phyloP scores from a whole-genome alignment of 805 yeast species.

The Lachancea nothofagi region DNA sequence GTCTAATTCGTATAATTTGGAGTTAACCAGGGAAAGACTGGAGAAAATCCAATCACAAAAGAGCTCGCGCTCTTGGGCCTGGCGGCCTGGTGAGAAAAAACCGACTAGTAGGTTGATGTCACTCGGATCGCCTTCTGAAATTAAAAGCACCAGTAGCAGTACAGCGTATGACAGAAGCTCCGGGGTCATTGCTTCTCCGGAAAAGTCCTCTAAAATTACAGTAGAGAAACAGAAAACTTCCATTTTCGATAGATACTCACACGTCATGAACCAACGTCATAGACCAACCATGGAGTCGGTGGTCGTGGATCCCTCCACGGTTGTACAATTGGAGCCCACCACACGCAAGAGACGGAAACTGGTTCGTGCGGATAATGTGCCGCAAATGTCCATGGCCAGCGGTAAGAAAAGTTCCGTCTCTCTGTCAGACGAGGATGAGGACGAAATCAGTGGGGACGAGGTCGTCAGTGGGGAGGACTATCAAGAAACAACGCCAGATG shows the following conservation, averaged over 20 bases:
- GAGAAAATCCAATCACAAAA: slow-evolving; percentile 20
- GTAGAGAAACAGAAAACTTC: slow-evolving; percentile 34
- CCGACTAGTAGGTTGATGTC: slow-evolving; percentile 19
- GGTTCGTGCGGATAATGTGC: slow-evolving; percentile 35
- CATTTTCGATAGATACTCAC: slow-evolving; percentile 35
- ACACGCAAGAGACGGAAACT: slow-evolving; percentile 34
- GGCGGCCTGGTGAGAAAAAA: slow-evolving; percentile 23
- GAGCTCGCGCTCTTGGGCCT: slow-evolving; percentile 12
- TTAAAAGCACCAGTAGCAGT: slow-evolving; percentile 6
- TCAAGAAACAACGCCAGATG: slow-evolving; percentile 25
- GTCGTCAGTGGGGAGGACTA: slow-evolving; percentile 34
- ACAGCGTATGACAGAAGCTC: background rate
- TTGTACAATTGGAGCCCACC: slow-evolving; percentile 7
- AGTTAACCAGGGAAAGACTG: slow-evolving; percentile 32
- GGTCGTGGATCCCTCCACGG: slow-evolving; percentile 12
- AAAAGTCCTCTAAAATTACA: slow-evolving; percentile 34
- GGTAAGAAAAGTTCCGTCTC: slow-evolving; percentile 16
- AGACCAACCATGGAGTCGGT: slow-evolving; percentile 15
- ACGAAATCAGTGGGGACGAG: slow-evolving; percentile 39
- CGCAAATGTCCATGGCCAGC: background rate
- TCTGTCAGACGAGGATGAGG: slow-evolving; percentile 32
- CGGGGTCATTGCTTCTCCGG: slow-evolving; percentile 8
- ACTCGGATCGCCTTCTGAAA: slow-evolving; percentile 1
- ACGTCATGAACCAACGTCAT: slow-evolving; percentile 22
- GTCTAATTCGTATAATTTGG: slow-evolving; percentile 35